Evolutionary conservation across 805 yeast genomes (phyloP), one percentile per base, ranked within the genome.

Genomic region (Alloascoidea hylecoeti): DNA sequence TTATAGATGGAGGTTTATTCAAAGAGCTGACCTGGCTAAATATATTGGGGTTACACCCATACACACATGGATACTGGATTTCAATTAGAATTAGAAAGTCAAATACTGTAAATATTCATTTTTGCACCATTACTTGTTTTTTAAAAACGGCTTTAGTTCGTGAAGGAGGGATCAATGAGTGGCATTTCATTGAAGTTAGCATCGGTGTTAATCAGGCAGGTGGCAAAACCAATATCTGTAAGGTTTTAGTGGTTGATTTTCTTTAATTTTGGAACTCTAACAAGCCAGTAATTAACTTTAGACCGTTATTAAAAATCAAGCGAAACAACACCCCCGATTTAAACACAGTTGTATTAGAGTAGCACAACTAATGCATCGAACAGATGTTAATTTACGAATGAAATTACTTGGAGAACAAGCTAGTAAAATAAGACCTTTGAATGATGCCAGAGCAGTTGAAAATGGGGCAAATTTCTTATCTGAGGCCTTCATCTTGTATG

Each of bases 361-460:
- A 17, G 95, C 95, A 2, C 95, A 84, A 55, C 53, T 66, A 16
- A 53, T 83, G 17, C 94, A 84, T 49, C 63, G 63, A 34, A 61
- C 80, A 4, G 94, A 84, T 49, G 63, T 75, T 37, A 59, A 57
- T 19, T 57, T 84, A 41, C 67, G 88, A 38, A 66, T 72, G 68
- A 63, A 69, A 30, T 61, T 82, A 34, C 51, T 74, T 43, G 80
- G 81, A 15, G 71, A 68, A 39, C 59, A 59, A 39, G 60, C 65
- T 18, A 50, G 69, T 36, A 70, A 68, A 47, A 69, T 83, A 5
- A 67, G 94, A 36, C 94, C 94, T 0, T 65, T 84, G 52, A 83
- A 82, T 52, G 94, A 83, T 46, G 72, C 75, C 9, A 77, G 74
- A 49, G 95, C 95, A 28, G 70, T 85, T 34, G 92, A 84, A 41